These are phyloP conservation scores for Ganoderma lucidum DNA, from an alignment of 1,284 basidiomycete genomes.

Conservation along the genomic window DNA sequence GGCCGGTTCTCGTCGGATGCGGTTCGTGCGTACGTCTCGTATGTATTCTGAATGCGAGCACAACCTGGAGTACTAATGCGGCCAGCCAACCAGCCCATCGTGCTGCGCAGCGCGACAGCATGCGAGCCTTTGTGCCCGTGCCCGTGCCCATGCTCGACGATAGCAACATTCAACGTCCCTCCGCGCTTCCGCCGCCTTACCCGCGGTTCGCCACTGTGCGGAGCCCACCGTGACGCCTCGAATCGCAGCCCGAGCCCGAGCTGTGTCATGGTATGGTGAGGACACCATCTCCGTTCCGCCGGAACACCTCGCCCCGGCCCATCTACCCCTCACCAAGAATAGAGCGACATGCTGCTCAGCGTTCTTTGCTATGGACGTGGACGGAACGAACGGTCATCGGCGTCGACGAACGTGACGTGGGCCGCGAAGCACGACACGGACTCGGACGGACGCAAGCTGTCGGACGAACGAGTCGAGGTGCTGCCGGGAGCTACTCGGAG, in stretches of 20 bases:
- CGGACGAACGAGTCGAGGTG: not conserved
- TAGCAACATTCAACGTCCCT: not conserved
- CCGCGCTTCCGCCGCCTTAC: slow-evolving; percentile 29
- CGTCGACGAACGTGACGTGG: not conserved
- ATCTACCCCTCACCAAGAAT: slow-evolving; percentile 23
- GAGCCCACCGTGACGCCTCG: not conserved
- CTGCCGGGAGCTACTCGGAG: not conserved
- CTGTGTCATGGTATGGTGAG: not conserved
- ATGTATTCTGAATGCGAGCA: not conserved
- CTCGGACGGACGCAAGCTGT: no score
- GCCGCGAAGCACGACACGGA: no score
- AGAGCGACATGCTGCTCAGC: slow-evolving; percentile 12
- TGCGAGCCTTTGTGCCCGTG: not conserved
- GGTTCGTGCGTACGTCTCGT: not conserved
- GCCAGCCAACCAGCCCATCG: not conserved
- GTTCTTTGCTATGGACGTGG: not conserved
- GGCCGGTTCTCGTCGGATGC: slow-evolving; percentile 1
- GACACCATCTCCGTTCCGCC: slow-evolving; percentile 11
- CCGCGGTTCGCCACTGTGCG: slow-evolving; percentile 25
- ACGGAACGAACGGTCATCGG: not conserved
- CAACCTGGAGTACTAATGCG: not conserved
- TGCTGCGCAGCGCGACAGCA: not conserved
- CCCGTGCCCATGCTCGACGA: not conserved
- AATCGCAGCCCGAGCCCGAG: not conserved
- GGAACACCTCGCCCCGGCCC: slow-evolving; percentile 8